phyloP scores from a whole-genome alignment of 257 asterid genomes.

The Verbascum thapsus region DNA sequence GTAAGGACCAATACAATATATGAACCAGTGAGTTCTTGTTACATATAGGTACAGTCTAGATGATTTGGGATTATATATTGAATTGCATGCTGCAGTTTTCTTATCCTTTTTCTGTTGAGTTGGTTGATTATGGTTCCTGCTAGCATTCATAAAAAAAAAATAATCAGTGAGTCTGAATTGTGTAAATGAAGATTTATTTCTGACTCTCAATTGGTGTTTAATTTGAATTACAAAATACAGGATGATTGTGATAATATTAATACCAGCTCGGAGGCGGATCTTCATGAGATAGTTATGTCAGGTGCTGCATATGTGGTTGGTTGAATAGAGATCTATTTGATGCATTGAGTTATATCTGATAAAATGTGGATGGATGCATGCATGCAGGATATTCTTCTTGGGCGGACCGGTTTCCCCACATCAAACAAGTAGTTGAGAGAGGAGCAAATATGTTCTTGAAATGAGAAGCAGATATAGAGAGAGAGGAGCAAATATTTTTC shows the following conservation, averaged over 20 bases:
- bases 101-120: neutral
- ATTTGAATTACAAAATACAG: conserved; percentile 32
- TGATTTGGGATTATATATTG: conserved; percentile 3
- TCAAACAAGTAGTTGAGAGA: conserved; percentile 55
- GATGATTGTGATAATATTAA: conserved; percentile 42
- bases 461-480: too few relatives aligned
- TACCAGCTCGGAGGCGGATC: conserved; percentile 58
- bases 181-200: neutral
- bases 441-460: conserved; percentile 19
- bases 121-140: neutral
- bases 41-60: neutral
- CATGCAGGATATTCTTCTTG: conserved; percentile 68
- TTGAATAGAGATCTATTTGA: neutral
- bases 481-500: too few relatives aligned
- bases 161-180: neutral
- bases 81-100: neutral
- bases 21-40: neutral
- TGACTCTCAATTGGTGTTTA: neutral
- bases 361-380: neutral
- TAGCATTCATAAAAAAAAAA: neutral
- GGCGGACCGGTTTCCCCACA: conserved; percentile 64
- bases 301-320: conserved; percentile 35
- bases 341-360: neutral
- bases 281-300: conserved; percentile 59
- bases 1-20: neutral